Conservation (phyloP, 2,329 filamentous ascomycete species). For the Alternaria infectoria region DNA sequence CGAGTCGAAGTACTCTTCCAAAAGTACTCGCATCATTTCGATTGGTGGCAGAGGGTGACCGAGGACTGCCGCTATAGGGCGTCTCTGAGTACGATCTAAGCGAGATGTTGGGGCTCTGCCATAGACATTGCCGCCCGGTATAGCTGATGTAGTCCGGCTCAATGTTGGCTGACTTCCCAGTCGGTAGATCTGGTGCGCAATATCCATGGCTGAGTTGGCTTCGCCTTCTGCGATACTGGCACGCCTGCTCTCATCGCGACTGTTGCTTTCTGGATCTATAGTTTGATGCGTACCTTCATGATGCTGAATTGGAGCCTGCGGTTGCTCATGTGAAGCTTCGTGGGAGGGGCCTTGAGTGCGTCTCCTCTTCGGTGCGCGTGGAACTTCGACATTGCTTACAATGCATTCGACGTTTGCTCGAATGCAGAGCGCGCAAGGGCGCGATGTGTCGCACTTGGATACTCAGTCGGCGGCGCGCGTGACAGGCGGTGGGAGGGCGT, state of each 20-base stretch:
- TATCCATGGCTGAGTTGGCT: slow-evolving; percentile 46
- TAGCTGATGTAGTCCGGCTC: slow-evolving; percentile 43
- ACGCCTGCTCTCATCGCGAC: slow-evolving; percentile 3
- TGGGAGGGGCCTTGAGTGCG: slow-evolving; percentile 2
- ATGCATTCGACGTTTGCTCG: slow-evolving; percentile 32
- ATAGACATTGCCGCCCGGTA: neutral
- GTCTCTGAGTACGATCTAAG: slow-evolving; percentile 20
- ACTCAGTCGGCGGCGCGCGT: neutral
- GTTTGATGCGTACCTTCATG: neutral
- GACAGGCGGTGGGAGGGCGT: neutral
- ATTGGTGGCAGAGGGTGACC: slow-evolving; percentile 34
- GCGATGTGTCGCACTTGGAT: slow-evolving; percentile 42
- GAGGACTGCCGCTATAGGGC: slow-evolving; percentile 21
- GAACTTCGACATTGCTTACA: neutral
- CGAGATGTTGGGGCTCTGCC: neutral
- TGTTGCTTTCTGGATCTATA: neutral
- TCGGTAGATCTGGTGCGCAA: slow-evolving; percentile 26
- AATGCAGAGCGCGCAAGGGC: slow-evolving; percentile 45
- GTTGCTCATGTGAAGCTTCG: slow-evolving; percentile 10
- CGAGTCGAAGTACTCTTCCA: slow-evolving; percentile 52
- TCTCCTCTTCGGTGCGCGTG: slow-evolving; percentile 9
- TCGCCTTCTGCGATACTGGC: slow-evolving; percentile 16
- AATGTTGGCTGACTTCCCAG: slow-evolving; percentile 25
- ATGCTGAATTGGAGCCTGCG: neutral
- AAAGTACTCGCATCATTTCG: slow-evolving; percentile 36